Evolutionary conservation across 2,329 filamentous ascomycete species (phyloP), one percentile per base, ranked within the genome.

Genomic region (Zymoseptoria pseudotritici): DNA sequence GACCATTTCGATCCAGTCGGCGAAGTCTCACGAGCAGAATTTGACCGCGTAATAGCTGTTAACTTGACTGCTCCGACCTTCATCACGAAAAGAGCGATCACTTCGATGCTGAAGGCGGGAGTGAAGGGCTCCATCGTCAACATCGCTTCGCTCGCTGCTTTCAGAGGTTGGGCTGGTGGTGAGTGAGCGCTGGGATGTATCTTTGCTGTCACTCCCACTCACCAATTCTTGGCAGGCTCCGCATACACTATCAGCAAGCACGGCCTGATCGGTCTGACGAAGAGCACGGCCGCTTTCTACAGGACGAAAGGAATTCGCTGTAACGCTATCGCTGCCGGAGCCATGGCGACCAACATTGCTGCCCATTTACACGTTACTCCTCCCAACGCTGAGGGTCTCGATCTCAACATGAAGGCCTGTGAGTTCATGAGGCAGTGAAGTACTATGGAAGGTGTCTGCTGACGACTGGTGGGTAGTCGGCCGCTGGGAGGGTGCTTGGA

Each of bases 211-310:
- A 82, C 80, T 0, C 17, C 58, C 61, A 24, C 54, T 57, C 21
- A 60, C 54, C 22, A 7, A 64, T 2, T 61, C 19, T 24, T 20
- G 7, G 26, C 42, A 60, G 57, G 58, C 20, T 61, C 55, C 46
- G 59, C 80, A 19, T 83, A 83, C 66, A 82, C 80, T 0, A 76
- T 77, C 0, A 78, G 75, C 70, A 83, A 84, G 71, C 81, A 83
- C 64, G 82, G 78, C 9, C 67, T 84, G 13, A 66, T 82, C 2
- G 82, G 79, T 1, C 70, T 85, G 59, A 83, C 81, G 13, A 82
- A 80, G 70, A 85, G 82, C 71, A 86, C 82, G 13, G 83, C 82
- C 2, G 76, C 78, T 0, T 82, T 77, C 66, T 86, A 86, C 66
- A 78, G 78, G 1, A 72, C 73, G 29, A 79, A 80, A 70, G 82